These are phyloP conservation scores for Monilinia laxa DNA, from an alignment of 2,329 filamentous ascomycete species.

Conservation along the genomic window DNA sequence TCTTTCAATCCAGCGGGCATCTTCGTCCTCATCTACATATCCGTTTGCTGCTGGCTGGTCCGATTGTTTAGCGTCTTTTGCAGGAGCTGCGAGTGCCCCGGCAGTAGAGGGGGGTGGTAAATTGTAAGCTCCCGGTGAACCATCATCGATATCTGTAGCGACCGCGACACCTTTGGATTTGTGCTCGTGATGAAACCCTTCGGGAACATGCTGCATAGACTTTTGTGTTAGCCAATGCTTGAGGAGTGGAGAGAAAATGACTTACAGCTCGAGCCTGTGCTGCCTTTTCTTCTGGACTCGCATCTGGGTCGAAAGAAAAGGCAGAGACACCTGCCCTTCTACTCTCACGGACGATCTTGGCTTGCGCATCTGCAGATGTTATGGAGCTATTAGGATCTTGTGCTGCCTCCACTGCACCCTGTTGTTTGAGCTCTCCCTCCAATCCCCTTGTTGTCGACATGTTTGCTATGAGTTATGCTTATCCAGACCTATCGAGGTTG, in stretches of 20 bases:
- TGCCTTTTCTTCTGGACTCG: slow-evolving; percentile 78
- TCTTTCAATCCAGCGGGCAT: slow-evolving; percentile 51
- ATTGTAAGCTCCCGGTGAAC: slow-evolving; percentile 67
- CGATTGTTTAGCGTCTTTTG: slow-evolving; percentile 48
- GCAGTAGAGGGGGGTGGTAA: slow-evolving; percentile 72
- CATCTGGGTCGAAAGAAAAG: slow-evolving; percentile 85
- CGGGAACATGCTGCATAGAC: slow-evolving; percentile 57
- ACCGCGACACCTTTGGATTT: slow-evolving; percentile 67
- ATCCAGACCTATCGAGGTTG: slow-evolving; percentile 23
- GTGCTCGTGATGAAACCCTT: slow-evolving; percentile 61
- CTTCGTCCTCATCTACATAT: slow-evolving; percentile 51
- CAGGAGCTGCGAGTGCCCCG: slow-evolving; percentile 58
- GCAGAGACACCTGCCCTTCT: slow-evolving; percentile 75
- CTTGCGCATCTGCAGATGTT: slow-evolving; percentile 69
- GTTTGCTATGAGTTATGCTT: slow-evolving; percentile 27
- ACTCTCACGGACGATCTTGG: slow-evolving; percentile 73
- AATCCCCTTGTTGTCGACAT: slow-evolving; percentile 39
- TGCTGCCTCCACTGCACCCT: slow-evolving; percentile 77
- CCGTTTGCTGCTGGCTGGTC: slow-evolving; percentile 47
- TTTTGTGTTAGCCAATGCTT: slow-evolving; percentile 19
- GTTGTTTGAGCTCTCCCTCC: slow-evolving; percentile 69
- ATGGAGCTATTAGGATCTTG: slow-evolving; percentile 67
- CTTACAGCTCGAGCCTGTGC: slow-evolving; percentile 75
- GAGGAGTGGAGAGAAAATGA: slow-evolving; percentile 30
- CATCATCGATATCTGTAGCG: slow-evolving; percentile 76